Percentiles rank a stretch among this genome's conserved stretches.
Conservation (phyloP, 75 land plant genomes). For the Sequoiadendron giganteum region DNA sequence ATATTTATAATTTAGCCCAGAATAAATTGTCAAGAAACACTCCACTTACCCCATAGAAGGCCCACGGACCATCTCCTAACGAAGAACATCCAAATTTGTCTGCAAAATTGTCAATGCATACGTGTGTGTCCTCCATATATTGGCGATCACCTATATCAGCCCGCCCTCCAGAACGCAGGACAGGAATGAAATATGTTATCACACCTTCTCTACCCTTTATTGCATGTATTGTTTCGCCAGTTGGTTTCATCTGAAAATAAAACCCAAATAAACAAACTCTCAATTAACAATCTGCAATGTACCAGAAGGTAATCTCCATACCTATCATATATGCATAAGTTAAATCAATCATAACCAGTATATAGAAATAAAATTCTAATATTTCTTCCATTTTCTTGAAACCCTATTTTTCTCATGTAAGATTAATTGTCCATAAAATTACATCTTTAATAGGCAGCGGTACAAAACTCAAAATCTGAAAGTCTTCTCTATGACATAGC, state of each 20-base stretch:
- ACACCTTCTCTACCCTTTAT: conserved; percentile 13
- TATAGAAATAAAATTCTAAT: not conserved
- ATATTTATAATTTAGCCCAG: not conserved
- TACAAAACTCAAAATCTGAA: too few relatives aligned
- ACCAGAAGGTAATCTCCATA: not conserved
- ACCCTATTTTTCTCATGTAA: not conserved
- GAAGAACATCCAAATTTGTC: conserved; percentile 35
- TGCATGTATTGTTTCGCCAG: conserved; percentile 29
- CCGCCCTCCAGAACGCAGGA: conserved; percentile 75
- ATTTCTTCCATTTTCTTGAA: not conserved
- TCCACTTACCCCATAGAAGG: conserved; percentile 75
- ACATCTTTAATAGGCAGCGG: not conserved
- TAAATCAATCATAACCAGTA: not conserved
- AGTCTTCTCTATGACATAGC: not conserved
- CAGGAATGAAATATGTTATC: conserved; percentile 37
- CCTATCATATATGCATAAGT: not conserved
- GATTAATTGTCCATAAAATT: not conserved
- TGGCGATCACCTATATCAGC: conserved; percentile 70
- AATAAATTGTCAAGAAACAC: conserved; percentile 14
- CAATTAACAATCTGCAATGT: not conserved
- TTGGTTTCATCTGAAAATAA: conserved; percentile 9
- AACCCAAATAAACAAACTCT: not conserved
- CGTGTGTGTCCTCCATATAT: conserved; percentile 86
- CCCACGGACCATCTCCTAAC: conserved; percentile 36
- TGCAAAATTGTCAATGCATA: conserved; percentile 69